Base-by-base conservation (phyloP, 2,329 filamentous ascomycete genomes). In the Scolecobasidium constrictum region DNA sequence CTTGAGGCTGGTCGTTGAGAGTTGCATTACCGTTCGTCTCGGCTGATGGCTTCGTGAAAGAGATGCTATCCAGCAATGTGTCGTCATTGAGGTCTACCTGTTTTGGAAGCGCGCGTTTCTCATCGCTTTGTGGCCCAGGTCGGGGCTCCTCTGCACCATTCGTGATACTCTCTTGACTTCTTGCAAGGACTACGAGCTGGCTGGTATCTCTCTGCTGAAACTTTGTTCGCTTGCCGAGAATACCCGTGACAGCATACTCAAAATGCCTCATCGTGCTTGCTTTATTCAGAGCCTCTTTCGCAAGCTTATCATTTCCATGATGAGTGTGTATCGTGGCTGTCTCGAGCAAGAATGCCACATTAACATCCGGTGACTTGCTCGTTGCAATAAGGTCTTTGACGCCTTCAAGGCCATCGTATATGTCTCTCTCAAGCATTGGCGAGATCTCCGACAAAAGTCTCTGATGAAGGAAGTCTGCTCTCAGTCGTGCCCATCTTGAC, bases 181-280 rank as follows among this genome's bases (percentile, higher is more conserved):
- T 86, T 1, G 92, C 92, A 21, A 96, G 67, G 2, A 98, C 86
- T 1, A 98, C 83, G 20, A 98, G 71, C 60, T 98, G 92, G 53
- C 86, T 94, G 47, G 79, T 79, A 53, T 80, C 82, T 47, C 78
- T 83, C 54, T 86, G 73, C 59, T 93, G 86, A 45, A 79, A 93
- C 51, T 75, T 82, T 1, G 86, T 93, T 47, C 83, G 70, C 63
- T 87, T 96, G 13, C 92, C 92, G 50, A 98, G 63, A 17, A 85
- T 77, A 28, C 92, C 92, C 0, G 86, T 93, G 43, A 98, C 60
- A 0, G 80, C 82, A 60, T 93, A 96, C 15, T 77, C 70, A 46
- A 98, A 85, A 0, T 76, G 73, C n/a, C 79, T 81, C 26, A 75
- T 63, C 35, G 66, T 63, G 0, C 79, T 74, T 0, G 88, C 88